Evolutionary conservation across 2,329 filamentous ascomycete genomes (phyloP).

Genomic region (Huntiella bhutanensis): DNA sequence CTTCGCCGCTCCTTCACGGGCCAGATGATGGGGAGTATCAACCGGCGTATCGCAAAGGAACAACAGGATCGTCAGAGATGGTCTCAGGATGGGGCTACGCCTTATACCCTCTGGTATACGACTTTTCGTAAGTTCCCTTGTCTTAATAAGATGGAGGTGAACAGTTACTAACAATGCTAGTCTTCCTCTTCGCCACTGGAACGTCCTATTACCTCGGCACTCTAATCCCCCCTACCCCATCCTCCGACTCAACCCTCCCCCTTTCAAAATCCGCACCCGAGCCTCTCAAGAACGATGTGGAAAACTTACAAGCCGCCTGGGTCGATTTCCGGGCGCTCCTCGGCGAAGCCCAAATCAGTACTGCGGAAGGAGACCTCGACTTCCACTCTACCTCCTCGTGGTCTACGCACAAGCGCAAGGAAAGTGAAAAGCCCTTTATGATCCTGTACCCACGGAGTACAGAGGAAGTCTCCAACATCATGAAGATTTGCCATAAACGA

Average conservation of each 20-base stretch:
- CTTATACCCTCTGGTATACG: conserved; percentile 28
- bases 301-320: conserved; percentile 51
- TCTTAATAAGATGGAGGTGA: not conserved
- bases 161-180: conserved; percentile 17
- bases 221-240: conserved; percentile 29
- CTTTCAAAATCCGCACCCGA: conserved; percentile 31
- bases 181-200: conserved; percentile 31
- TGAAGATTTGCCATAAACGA: conserved; percentile 70
- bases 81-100: conserved; percentile 20
- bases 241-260: conserved; percentile 39
- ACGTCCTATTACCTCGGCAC: conserved; percentile 41
- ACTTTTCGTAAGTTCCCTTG: conserved; percentile 29
- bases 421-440: conserved; percentile 39
- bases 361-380: conserved; percentile 32
- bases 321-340: conserved; percentile 47
- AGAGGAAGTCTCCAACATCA: conserved; percentile 66
- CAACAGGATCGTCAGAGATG: conserved; percentile 33
- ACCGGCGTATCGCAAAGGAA: conserved; percentile 34
- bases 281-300: conserved; percentile 36
- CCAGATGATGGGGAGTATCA: conserved; percentile 40
- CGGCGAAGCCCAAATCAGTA: conserved; percentile 46
- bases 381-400: conserved; percentile 42
- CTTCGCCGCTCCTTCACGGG: conserved; percentile 27
- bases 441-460: conserved; percentile 62
- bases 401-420: conserved; percentile 36